Conservation (phyloP, 192 early-diverging fungal genomes). For the Polychytrium aggregatum region DNA sequence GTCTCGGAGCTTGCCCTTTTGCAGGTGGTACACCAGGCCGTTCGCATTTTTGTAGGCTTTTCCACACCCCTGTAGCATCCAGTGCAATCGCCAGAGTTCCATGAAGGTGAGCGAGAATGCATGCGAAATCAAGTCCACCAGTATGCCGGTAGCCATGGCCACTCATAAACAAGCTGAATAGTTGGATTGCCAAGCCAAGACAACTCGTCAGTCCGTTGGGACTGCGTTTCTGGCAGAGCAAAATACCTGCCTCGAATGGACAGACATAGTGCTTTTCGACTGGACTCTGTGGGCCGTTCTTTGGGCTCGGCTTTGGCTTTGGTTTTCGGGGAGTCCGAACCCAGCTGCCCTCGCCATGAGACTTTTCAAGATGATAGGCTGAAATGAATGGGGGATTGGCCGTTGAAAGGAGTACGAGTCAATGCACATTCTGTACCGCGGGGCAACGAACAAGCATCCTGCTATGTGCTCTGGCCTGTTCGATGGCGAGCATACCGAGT, state of each 20-base stretch:
- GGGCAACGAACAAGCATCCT: too few relatives aligned
- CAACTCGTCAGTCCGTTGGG: too few relatives aligned
- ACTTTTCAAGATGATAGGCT: constrained; percentile 22
- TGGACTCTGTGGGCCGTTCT: background rate
- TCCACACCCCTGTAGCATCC: constrained; percentile 6
- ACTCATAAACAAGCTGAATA: too few relatives aligned
- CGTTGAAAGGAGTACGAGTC: background rate
- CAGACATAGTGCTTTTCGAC: constrained; percentile 14
- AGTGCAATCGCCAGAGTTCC: background rate
- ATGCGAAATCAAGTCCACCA: too few relatives aligned
- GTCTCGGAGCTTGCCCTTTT: constrained; percentile 13
- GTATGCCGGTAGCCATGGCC: too few relatives aligned
- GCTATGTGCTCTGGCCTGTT: background rate
- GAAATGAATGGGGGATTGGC: background rate
- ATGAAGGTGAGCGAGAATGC: background rate
- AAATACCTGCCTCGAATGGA: too few relatives aligned
- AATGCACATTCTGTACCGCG: background rate
- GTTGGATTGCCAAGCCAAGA: too few relatives aligned
- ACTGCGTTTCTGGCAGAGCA: too few relatives aligned
- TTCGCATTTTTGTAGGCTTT: constrained; percentile 23
- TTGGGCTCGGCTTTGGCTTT: background rate
- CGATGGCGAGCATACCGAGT: constrained; percentile 4
- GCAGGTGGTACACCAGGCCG: constrained; percentile 16
- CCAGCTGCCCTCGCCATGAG: constrained; percentile 5
- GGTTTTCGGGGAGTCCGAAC: constrained; percentile 1